Conservation (phyloP, 345 rosid genomes). For the Stellera chamaejasme region DNA sequence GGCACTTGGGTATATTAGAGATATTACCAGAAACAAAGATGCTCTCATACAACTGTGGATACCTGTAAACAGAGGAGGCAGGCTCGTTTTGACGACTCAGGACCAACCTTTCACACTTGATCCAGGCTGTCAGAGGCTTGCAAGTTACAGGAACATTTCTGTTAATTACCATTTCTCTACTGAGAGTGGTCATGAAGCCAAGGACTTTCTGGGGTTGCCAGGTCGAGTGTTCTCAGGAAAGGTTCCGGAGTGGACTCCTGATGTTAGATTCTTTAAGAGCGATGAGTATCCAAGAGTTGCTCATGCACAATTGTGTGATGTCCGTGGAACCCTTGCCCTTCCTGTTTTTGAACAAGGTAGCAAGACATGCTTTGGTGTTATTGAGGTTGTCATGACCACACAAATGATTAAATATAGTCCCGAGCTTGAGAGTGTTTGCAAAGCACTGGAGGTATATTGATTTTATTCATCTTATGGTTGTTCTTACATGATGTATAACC, state of each 20-base stretch:
- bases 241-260: conserved; percentile 97
- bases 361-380: conserved; percentile 76
- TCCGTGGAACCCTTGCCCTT: conserved; percentile 81
- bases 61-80: conserved; percentile 66
- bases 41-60: conserved; percentile 83
- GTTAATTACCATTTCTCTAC: conserved; percentile 66
- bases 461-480: conserved; percentile 10
- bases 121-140: conserved; percentile 47
- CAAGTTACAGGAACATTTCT: conserved; percentile 70
- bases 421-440: conserved; percentile 79
- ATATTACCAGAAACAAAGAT: conserved; percentile 52
- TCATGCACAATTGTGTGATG: conserved; percentile 66
- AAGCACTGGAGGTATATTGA: conserved; percentile 73
- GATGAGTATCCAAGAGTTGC: conserved; percentile 76
- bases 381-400: conserved; percentile 79
- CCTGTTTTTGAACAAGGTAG: conserved; percentile 90
- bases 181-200: conserved; percentile 41
- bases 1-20: conserved; percentile 57
- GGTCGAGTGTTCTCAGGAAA: conserved; percentile 77
- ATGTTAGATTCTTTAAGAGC: conserved; percentile 76
- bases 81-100: conserved; percentile 49
- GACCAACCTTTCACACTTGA: conserved; percentile 68
- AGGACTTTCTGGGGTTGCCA: conserved; percentile 63
- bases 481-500: not conserved
- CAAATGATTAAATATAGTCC: conserved; percentile 55